These are phyloP conservation scores for Circinella umbellata DNA, from an alignment of 371 early-diverging fungal species.

Conservation along the genomic window DNA sequence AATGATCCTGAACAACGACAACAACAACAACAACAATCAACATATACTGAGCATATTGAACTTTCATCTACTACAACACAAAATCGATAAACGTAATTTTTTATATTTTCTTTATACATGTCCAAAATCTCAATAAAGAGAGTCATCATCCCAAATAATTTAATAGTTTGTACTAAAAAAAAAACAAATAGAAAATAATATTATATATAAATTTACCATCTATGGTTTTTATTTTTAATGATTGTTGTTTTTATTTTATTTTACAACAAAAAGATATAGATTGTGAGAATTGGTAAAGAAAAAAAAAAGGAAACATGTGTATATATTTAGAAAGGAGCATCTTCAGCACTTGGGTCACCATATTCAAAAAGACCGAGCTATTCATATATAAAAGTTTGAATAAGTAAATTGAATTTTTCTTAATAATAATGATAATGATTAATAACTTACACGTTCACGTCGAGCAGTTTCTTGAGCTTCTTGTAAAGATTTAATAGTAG, in stretches of 20 bases:
- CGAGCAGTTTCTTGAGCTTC: slow-evolving; percentile 51
- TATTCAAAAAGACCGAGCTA: slow-evolving; percentile 86
- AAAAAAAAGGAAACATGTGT: background rate
- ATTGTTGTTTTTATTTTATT: background rate
- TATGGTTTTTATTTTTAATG: no score
- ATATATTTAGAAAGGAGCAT: slow-evolving; percentile 6
- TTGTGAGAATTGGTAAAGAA: background rate
- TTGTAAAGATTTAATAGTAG: slow-evolving; percentile 50
- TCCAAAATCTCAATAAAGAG: no score
- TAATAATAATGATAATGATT: background rate
- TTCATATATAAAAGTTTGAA: background rate
- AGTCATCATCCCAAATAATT: no score
- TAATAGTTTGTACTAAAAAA: background rate
- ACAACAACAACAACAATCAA: background rate
- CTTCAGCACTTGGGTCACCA: slow-evolving; percentile 65
- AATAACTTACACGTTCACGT: slow-evolving; percentile 61
- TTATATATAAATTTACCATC: no score
- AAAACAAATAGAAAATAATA: no score
- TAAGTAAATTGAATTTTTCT: background rate
- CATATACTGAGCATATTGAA: background rate
- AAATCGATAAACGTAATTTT: background rate
- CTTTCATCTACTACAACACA: background rate
- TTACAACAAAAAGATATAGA: background rate
- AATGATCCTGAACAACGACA: background rate
- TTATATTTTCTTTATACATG: background rate